Evolutionary conservation across 768 basidiomycete genomes (phyloP).

Genomic region (Psilocybe azurescens): DNA sequence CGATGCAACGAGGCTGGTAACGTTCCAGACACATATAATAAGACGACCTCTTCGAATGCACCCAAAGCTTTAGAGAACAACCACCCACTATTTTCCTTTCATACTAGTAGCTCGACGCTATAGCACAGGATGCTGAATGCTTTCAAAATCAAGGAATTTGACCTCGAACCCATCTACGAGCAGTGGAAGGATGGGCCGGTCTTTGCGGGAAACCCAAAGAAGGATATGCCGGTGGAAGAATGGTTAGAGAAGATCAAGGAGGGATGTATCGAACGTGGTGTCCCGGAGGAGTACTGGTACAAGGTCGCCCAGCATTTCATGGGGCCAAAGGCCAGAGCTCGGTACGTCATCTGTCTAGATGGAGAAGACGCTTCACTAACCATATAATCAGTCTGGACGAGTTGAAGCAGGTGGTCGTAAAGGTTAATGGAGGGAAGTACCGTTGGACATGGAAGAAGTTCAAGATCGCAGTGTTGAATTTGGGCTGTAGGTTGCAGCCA

Average conservation of each 20-base stretch:
- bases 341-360: conserved; percentile 35
- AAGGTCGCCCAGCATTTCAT: conserved; percentile 81
- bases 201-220: conserved; percentile 72
- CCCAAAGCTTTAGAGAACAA: not conserved
- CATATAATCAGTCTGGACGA: conserved; percentile 54
- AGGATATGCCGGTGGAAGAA: conserved; percentile 70
- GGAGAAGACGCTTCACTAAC: not conserved
- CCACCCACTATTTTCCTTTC: not conserved
- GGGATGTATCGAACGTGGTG: conserved; percentile 71
- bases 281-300: conserved; percentile 85
- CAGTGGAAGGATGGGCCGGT: conserved; percentile 70
- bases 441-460: conserved; percentile 87
- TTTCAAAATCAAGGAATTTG: conserved; percentile 81
- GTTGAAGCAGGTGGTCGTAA: conserved; percentile 73
- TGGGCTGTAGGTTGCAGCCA: conserved; percentile 68
- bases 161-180: conserved; percentile 70
- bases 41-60: not conserved
- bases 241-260: conserved; percentile 76
- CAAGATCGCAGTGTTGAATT: conserved; percentile 76
- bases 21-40: not conserved
- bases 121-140: conserved; percentile 60
- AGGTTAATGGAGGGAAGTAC: conserved; percentile 79
- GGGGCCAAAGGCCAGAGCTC: conserved; percentile 69
- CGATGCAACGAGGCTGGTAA: conserved; percentile 21
- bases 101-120: not conserved